Conservation (phyloP, 305 asterid species). For the Fraxinus floribunda region DNA sequence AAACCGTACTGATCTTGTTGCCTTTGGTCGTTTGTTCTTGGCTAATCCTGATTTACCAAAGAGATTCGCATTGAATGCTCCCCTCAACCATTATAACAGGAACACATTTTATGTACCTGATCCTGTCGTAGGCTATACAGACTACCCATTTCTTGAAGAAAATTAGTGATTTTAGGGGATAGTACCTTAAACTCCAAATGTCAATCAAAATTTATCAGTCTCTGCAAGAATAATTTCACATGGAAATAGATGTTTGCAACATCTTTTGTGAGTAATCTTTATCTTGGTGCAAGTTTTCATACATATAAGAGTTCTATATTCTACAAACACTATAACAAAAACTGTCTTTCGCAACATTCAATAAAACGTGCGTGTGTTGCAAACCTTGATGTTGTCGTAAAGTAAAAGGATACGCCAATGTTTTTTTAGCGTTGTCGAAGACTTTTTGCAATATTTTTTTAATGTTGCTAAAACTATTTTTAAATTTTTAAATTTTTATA, state of each 20-base stretch:
- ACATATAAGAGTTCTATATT: background rate
- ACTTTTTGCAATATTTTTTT: no score
- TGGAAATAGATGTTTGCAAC: background rate
- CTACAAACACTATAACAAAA: background rate
- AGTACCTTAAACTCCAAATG: background rate
- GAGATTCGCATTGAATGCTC: conserved; percentile 46
- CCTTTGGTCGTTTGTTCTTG: conserved; percentile 52
- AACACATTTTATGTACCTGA: conserved; percentile 47
- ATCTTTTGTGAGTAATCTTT: background rate
- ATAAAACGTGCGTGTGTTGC: no score
- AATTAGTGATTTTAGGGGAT: background rate
- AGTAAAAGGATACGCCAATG: no score
- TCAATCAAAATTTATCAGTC: background rate
- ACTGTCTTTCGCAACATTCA: no score
- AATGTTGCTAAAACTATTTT: no score
- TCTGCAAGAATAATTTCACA: background rate
- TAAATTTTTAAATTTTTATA: no score
- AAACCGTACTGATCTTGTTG: conserved; percentile 51
- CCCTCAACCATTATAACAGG: conserved; percentile 51
- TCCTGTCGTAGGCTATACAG: conserved; percentile 63
- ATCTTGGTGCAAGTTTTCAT: background rate
- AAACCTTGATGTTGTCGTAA: no score
- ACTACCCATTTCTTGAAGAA: conserved; percentile 57
- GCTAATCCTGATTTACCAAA: conserved; percentile 58
- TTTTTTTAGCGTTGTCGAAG: no score